Evolutionary conservation across 2,329 filamentous ascomycete genomes (phyloP).

Genomic region (Paecilomyces formosus): DNA sequence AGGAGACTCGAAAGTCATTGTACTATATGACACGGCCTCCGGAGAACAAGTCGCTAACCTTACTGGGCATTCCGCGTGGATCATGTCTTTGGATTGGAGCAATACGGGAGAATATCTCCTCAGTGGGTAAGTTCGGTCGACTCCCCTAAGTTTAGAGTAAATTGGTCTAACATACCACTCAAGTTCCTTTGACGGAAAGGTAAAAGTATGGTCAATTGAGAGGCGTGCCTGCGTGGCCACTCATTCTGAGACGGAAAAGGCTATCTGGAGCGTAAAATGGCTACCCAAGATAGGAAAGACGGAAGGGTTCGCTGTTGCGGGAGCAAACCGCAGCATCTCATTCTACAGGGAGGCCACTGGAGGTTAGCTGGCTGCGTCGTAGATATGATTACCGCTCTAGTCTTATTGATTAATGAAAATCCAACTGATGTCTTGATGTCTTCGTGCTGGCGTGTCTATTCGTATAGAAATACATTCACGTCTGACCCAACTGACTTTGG

Average conservation of each 20-base stretch:
- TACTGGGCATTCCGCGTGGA: slow-evolving; percentile 73
- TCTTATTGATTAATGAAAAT: not conserved
- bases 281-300: slow-evolving; percentile 58
- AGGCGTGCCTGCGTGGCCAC: slow-evolving; percentile 80
- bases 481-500: not conserved
- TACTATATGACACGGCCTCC: slow-evolving; percentile 83
- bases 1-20: slow-evolving; percentile 81
- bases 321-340: slow-evolving; percentile 65
- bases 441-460: not conserved
- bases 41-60: slow-evolving; percentile 89
- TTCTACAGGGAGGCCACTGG: slow-evolving; percentile 83
- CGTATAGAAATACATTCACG: not conserved
- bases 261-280: slow-evolving; percentile 79
- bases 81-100: slow-evolving; percentile 88
- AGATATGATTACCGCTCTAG: not conserved
- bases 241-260: slow-evolving; percentile 81
- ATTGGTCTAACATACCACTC: slow-evolving; percentile 6
- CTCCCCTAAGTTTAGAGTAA: not conserved
- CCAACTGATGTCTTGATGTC: not conserved
- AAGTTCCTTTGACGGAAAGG: slow-evolving; percentile 80
- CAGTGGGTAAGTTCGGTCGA: slow-evolving; percentile 55
- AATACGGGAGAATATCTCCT: slow-evolving; percentile 85
- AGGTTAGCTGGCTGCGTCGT: slow-evolving; percentile 30
- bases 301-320: slow-evolving; percentile 70
- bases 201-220: slow-evolving; percentile 92